Base-by-base conservation (phyloP, 2,329 filamentous ascomycete species). In the Curvularia eragrostidis region DNA sequence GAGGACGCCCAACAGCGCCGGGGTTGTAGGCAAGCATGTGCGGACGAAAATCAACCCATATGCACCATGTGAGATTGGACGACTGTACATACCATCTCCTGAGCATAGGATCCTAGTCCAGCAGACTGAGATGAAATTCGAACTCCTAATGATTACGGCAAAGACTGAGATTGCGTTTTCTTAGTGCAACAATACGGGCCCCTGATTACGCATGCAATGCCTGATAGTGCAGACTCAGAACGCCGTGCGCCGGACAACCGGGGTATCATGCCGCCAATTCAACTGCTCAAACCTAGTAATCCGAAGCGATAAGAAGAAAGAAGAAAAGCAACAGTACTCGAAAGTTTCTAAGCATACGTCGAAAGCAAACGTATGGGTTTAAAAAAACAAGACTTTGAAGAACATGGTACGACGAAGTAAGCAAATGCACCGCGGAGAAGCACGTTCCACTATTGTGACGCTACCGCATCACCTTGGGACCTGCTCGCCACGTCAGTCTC, bases 391-490 rank as follows among this genome's bases (percentile, higher is more conserved):
- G 15, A 9, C 9, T 7, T 36, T 15, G 19, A 49, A 24, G 18
- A 9, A 39, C 5, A 6, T 23, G 8, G 15, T 15, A 12, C 19
- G 24, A 36, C 8, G 26, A 36, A 10, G 47, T 32, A 24, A 19
- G 15, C 21, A 30, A n/a, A 44, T 36, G 13, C 12, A 38, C 15
- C 18, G 7, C 30, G 6, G 21, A 28, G 18, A 30, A n/a, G 32
- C 19, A 18, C 36, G 48, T 54, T 38, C 26, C 48, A 54, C 47
- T 28, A 38, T 52, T 54, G 47, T 10, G 49, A 12, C 26, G 21
- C 26, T 12, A 54, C 24, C 28, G 38, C 42, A 43, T 51, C 47
- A 58, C 19, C 23, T 24, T 10, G 28, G 43, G 19, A 38, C 36
- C 48, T 12, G 19, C 8, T 39, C 24, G 34, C 18, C 9, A 24